Evolutionary conservation across 2,329 filamentous ascomycete species (phyloP).

Genomic region (Lecanosticta acicola): DNA sequence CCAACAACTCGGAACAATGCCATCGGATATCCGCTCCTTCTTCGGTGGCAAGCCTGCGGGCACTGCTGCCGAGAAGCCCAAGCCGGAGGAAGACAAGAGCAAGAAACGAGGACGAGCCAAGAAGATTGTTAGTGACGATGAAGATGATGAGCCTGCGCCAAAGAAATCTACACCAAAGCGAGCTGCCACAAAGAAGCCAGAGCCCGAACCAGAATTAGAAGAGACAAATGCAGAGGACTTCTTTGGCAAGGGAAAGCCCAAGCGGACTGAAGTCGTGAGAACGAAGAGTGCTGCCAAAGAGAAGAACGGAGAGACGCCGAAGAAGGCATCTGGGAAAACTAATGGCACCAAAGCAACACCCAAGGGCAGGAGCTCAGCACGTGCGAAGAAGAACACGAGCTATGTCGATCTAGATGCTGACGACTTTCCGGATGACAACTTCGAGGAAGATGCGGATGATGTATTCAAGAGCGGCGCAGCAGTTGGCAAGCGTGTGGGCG

Average conservation of each 20-base stretch:
- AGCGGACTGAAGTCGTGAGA: conserved; percentile 39
- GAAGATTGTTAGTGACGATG: conserved; percentile 73
- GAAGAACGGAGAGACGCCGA: conserved; percentile 23
- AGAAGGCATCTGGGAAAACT: conserved; percentile 33
- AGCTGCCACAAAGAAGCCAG: conserved; percentile 47
- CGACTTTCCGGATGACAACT: conserved; percentile 36
- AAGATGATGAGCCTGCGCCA: conserved; percentile 30
- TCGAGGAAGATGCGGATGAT: conserved; percentile 61
- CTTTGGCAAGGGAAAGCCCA: conserved; percentile 54
- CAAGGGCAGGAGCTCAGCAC: conserved; percentile 34
- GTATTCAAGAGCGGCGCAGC: conserved; percentile 73
- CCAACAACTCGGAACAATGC: conserved; percentile 49
- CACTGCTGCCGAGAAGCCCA: conserved; percentile 38
- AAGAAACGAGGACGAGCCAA: conserved; percentile 47
- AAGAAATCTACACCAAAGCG: conserved; percentile 46
- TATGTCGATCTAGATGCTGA: conserved; percentile 32
- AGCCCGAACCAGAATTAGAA: conserved; percentile 34
- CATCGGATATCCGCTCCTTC: conserved; percentile 81
- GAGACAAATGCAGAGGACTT: conserved; percentile 59
- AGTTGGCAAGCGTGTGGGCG: conserved; percentile 50
- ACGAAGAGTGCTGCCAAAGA: conserved; percentile 21
- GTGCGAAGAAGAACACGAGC: conserved; percentile 41
- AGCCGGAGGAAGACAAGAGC: conserved; percentile 36
- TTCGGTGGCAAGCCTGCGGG: conserved; percentile 70
- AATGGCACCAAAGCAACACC: conserved; percentile 33